These are phyloP conservation scores for Exophiala xenobiotica DNA, from an alignment of 2,329 filamentous ascomycete species.

Conservation along the genomic window DNA sequence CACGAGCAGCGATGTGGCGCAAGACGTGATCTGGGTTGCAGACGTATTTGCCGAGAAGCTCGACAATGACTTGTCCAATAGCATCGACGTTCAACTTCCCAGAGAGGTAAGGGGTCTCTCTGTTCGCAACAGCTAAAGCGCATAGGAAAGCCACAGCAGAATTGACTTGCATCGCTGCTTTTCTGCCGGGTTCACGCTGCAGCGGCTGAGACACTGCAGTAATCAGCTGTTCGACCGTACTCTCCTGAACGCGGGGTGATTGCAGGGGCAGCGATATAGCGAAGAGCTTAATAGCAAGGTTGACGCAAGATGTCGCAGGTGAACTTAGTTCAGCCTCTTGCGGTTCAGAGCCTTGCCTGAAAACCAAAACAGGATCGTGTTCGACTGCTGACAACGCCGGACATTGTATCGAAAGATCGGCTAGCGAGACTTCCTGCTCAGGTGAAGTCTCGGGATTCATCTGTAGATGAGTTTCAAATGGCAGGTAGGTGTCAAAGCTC, in stretches of 20 bases:
- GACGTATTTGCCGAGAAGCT: conserved; percentile 61
- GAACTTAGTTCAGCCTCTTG: conserved; percentile 45
- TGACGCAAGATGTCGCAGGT: conserved; percentile 88
- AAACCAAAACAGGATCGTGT: conserved; percentile 62
- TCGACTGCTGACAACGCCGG: conserved; percentile 36
- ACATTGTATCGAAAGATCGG: conserved; percentile 24
- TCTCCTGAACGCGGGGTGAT: conserved; percentile 89
- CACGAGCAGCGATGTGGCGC: conserved; percentile 79
- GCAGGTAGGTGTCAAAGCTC: conserved; percentile 69
- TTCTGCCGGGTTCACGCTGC: conserved; percentile 82
- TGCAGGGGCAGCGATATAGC: conserved; percentile 88
- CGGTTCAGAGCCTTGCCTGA: conserved; percentile 13
- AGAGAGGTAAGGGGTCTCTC: conserved; percentile 69
- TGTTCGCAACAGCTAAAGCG: conserved; percentile 78
- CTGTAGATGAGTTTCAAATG: conserved; percentile 49
- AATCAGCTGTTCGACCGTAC: conserved; percentile 87
- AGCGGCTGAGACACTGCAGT: conserved; percentile 74
- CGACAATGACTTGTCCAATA: conserved; percentile 68
- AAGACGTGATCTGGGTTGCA: conserved; percentile 82
- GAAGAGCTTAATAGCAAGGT: conserved; percentile 90
- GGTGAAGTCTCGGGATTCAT: conserved; percentile 33
- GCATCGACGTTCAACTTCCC: conserved; percentile 72
- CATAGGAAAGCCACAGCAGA: conserved; percentile 77
- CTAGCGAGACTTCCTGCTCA: conserved; percentile 26
- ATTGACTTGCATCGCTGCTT: conserved; percentile 88